A percentile compares a stretch with the other conserved stretches of the same genome.
Conservation (phyloP, 176 grass and related monocot species). For the Leersia perrieri region DNA sequence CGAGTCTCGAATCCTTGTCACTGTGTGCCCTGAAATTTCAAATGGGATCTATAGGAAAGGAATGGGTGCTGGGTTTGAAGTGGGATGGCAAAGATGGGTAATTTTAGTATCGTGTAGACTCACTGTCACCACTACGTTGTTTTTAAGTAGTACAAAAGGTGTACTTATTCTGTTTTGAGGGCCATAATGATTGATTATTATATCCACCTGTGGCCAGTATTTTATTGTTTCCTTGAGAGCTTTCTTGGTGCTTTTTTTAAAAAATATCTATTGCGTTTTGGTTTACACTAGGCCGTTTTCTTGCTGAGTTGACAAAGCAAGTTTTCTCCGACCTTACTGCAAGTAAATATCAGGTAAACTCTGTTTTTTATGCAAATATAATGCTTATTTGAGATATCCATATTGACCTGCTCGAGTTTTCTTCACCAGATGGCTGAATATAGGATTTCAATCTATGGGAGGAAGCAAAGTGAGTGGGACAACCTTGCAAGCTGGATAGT, state of each 20-base stretch:
- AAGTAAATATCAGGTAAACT: slow-evolving; percentile 96
- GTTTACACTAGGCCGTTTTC: slow-evolving; percentile 73
- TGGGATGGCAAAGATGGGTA: no score
- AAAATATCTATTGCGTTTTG: slow-evolving; percentile 22
- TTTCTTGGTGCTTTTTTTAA: slow-evolving; percentile 11
- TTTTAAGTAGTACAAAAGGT: not conserved
- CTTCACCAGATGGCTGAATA: slow-evolving; percentile 95
- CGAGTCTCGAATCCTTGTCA: no score
- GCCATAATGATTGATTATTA: slow-evolving; percentile 21
- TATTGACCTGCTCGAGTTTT: slow-evolving; percentile 34
- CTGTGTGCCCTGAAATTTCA: no score
- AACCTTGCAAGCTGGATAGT: slow-evolving; percentile 99
- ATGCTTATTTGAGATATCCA: slow-evolving; percentile 19
- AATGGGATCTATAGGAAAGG: no score
- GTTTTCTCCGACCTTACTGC: slow-evolving; percentile 91
- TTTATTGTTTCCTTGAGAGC: slow-evolving; percentile 10
- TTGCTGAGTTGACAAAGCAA: slow-evolving; percentile 90
- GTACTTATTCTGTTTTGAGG: slow-evolving; percentile 1
- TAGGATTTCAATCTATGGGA: slow-evolving; percentile 96
- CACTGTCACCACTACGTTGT: no score
- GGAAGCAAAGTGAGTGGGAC: slow-evolving; percentile 99
- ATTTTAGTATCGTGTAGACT: no score
- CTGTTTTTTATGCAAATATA: slow-evolving; percentile 15
- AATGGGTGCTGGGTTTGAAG: no score
- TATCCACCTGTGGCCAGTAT: not conserved